Evolutionary conservation across 495 filamentous ascomycete genomes (phyloP).

Genomic region (Chaetomium tenue): DNA sequence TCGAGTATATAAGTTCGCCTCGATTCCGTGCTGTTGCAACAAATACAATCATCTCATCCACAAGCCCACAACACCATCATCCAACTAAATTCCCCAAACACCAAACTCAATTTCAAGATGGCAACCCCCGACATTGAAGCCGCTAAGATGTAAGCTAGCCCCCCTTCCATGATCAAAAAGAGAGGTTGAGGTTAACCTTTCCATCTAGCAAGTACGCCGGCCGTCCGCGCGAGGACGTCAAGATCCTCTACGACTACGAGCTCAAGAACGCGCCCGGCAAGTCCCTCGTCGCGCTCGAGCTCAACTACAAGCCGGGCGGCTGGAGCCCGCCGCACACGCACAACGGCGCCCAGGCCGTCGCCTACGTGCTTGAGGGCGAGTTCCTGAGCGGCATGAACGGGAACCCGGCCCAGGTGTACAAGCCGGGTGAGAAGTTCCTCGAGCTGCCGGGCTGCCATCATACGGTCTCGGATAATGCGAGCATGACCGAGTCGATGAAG

Average conservation of each 20-base stretch:
- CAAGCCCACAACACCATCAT: background rate
- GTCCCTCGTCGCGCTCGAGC: slow-evolving; percentile 21
- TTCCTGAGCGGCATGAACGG: slow-evolving; percentile 25
- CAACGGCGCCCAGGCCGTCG: slow-evolving; percentile 19
- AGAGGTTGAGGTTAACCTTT: too few species aligned
- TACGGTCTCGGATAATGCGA: slow-evolving; percentile 21
- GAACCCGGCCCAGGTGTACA: slow-evolving; percentile 9
- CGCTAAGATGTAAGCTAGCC: background rate
- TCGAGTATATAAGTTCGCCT: background rate
- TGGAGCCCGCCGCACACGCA: slow-evolving; percentile 18
- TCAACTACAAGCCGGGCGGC: slow-evolving; percentile 13
- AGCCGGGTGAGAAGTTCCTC: slow-evolving; percentile 9
- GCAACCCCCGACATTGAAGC: slow-evolving; percentile 1
- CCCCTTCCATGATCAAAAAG: too few species aligned
- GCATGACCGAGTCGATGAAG: slow-evolving; percentile 15
- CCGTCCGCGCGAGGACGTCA: slow-evolving; percentile 15
- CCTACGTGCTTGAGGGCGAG: slow-evolving; percentile 21
- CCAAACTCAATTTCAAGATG: background rate
- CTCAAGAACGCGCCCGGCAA: slow-evolving; percentile 23
- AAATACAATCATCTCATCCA: background rate
- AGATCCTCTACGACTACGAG: slow-evolving; percentile 24
- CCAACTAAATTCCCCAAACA: background rate
- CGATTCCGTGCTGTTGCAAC: background rate
- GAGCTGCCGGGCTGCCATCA: slow-evolving; percentile 23
- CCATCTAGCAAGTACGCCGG: slow-evolving; percentile 6